These are phyloP conservation scores for Petasospora fabianii DNA, from an alignment of 1,139 yeast genomes.

Conservation along the genomic window DNA sequence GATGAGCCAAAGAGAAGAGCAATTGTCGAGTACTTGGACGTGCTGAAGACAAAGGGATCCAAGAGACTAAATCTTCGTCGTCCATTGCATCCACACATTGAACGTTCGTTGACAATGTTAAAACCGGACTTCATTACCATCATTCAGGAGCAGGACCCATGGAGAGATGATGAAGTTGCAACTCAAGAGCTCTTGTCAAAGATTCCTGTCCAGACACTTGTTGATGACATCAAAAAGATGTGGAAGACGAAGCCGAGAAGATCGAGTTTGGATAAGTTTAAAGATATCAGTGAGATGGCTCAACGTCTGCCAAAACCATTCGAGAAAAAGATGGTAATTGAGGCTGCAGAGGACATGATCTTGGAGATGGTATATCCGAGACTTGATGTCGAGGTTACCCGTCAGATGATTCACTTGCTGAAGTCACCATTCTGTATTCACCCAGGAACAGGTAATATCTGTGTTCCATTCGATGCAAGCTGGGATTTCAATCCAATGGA, in stretches of 20 bases:
- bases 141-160: constrained; percentile 82
- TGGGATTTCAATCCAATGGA: constrained; percentile 68
- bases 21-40: constrained; percentile 78
- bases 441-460: constrained; percentile 95
- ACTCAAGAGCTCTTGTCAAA: constrained; percentile 54
- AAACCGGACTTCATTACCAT: constrained; percentile 64
- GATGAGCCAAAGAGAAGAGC: constrained; percentile 74
- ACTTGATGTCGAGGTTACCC: constrained; percentile 88
- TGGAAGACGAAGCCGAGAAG: constrained; percentile 48
- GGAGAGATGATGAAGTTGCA: constrained; percentile 50
- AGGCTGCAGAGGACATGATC: constrained; percentile 81
- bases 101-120: constrained; percentile 67
- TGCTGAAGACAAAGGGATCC: constrained; percentile 52
- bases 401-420: constrained; percentile 83
- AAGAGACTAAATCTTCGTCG: constrained; percentile 54
- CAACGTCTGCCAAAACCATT: constrained; percentile 33
- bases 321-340: constrained; percentile 42
- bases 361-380: constrained; percentile 84
- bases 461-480: constrained; percentile 84
- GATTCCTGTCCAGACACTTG: constrained; percentile 52
- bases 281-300: constrained; percentile 63
- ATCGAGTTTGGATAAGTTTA: constrained; percentile 67
- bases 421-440: constrained; percentile 98
- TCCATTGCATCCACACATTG: constrained; percentile 88
- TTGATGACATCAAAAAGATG: constrained; percentile 50